Conservation (phyloP, 2,329 filamentous ascomycete species). For the Hymenoscyphus infarciens region DNA sequence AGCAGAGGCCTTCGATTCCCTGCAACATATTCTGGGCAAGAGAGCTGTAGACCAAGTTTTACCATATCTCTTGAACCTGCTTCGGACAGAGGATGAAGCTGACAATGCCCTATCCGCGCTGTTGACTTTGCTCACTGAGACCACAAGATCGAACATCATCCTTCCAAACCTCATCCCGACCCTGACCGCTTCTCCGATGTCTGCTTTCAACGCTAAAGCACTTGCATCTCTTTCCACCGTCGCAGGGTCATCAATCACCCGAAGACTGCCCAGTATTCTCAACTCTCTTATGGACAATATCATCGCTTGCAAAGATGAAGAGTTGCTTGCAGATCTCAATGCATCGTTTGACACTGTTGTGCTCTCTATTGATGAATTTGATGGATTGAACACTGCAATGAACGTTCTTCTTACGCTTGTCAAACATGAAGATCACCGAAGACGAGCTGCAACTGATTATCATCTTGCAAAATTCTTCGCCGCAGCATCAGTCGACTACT, state of each 20-base stretch:
- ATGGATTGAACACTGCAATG: conserved; percentile 94
- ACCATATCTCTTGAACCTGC: conserved; percentile 84
- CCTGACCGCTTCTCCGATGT: conserved; percentile 83
- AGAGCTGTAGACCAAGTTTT: conserved; percentile 92
- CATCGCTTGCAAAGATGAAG: conserved; percentile 71
- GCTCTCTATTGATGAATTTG: conserved; percentile 89
- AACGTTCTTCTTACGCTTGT: conserved; percentile 82
- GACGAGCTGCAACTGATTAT: conserved; percentile 71
- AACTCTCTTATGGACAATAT: conserved; percentile 94
- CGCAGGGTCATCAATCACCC: conserved; percentile 84
- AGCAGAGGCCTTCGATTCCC: conserved; percentile 91
- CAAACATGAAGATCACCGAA: conserved; percentile 89
- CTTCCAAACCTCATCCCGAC: conserved; percentile 94
- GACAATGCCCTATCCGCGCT: conserved; percentile 91
- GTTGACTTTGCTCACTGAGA: conserved; percentile 89
- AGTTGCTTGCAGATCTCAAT: conserved; percentile 68
- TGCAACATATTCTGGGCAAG: conserved; percentile 93
- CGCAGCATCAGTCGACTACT: conserved; percentile 79
- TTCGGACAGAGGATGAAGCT: conserved; percentile 80
- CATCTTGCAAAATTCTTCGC: conserved; percentile 87
- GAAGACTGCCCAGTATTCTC: conserved; percentile 83
- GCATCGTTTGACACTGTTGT: conserved; percentile 84
- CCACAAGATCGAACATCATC: conserved; percentile 92
- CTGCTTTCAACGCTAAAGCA: conserved; percentile 90
- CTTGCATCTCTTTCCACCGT: conserved; percentile 91